These are phyloP conservation scores for Fusarium burgessii DNA, from an alignment of 2,329 filamentous ascomycete species.

Conservation along the genomic window DNA sequence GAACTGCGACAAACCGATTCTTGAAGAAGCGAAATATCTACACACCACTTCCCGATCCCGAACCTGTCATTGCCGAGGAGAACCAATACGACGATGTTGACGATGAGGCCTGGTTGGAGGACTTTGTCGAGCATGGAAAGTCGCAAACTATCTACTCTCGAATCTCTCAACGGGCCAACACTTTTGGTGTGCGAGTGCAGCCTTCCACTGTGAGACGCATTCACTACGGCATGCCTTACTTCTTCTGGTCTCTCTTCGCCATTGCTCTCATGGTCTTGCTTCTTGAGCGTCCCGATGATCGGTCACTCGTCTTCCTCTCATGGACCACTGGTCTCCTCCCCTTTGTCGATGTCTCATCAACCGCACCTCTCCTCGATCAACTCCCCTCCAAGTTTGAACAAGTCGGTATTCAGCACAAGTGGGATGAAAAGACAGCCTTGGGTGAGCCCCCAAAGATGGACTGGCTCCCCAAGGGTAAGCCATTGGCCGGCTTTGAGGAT, in stretches of 20 bases:
- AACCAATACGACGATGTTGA: slow-evolving; percentile 20
- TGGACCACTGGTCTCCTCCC: slow-evolving; percentile 52
- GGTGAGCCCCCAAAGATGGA: slow-evolving; percentile 32
- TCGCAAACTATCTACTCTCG: slow-evolving; percentile 11
- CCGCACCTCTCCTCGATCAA: slow-evolving; percentile 47
- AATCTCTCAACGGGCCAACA: slow-evolving; percentile 3
- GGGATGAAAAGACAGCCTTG: slow-evolving; percentile 48
- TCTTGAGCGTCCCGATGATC: slow-evolving; percentile 47
- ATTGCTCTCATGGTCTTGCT: slow-evolving; percentile 38
- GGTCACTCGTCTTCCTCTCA: slow-evolving; percentile 51
- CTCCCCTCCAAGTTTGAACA: slow-evolving; percentile 40
- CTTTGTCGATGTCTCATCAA: slow-evolving; percentile 50
- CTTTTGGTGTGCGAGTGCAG: slow-evolving; percentile 4
- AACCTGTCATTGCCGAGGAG: slow-evolving; percentile 7
- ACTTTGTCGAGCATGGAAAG: slow-evolving; percentile 9
- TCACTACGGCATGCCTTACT: slow-evolving; percentile 32
- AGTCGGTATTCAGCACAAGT: slow-evolving; percentile 45
- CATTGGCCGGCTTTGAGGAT: slow-evolving; percentile 46
- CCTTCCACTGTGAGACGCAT: slow-evolving; percentile 11
- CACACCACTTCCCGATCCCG: slow-evolving; percentile 19
- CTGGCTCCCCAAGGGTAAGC: slow-evolving; percentile 43
- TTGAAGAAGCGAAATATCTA: slow-evolving; percentile 24
- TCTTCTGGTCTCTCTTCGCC: slow-evolving; percentile 41
- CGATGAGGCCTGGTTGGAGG: not conserved
- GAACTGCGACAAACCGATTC: slow-evolving; percentile 10